These are phyloP conservation scores for Cutaneotrichosporon daszewskae DNA, from an alignment of 1,284 basidiomycete genomes.

Conservation along the genomic window DNA sequence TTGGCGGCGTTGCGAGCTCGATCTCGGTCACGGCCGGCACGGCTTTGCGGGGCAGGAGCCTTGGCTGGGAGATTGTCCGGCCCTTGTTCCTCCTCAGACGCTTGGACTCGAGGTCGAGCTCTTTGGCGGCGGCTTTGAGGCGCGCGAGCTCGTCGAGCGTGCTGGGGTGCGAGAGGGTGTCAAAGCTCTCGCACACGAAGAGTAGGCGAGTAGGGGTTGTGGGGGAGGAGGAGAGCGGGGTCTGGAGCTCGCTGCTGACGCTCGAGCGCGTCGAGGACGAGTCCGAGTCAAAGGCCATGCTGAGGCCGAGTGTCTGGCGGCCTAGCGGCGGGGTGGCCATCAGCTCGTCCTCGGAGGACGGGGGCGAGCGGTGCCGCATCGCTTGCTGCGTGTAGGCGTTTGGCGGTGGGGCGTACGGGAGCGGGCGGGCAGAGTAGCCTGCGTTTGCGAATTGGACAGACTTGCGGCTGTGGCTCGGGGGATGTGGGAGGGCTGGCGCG, in stretches of 20 bases:
- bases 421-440: too few species aligned
- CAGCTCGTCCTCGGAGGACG: too few species aligned
- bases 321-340: too few species aligned
- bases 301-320: neutral
- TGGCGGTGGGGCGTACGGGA: too few species aligned
- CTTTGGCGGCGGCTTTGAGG: constrained; percentile 20
- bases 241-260: constrained; percentile 11
- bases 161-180: constrained; percentile 20
- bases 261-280: constrained; percentile 4
- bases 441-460: too few species aligned
- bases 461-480: too few species aligned
- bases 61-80: constrained; percentile 8
- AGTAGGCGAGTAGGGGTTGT: constrained; percentile 16
- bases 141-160: constrained; percentile 25
- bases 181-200: constrained; percentile 21
- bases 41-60: constrained; percentile 25
- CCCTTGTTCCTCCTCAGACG: constrained; percentile 13
- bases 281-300: neutral
- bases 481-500: too few species aligned
- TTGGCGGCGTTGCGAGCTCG: constrained; percentile 7
- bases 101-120: constrained; percentile 23
- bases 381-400: too few species aligned
- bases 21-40: constrained; percentile 21
- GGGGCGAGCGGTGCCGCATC: too few species aligned
- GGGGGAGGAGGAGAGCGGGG: constrained; percentile 7